A percentile compares a stretch with the other conserved stretches of the same genome.
These are phyloP conservation scores for Wickerhamia fluorescens DNA, from an alignment of 805 yeast genomes.

Conservation along the genomic window DNA sequence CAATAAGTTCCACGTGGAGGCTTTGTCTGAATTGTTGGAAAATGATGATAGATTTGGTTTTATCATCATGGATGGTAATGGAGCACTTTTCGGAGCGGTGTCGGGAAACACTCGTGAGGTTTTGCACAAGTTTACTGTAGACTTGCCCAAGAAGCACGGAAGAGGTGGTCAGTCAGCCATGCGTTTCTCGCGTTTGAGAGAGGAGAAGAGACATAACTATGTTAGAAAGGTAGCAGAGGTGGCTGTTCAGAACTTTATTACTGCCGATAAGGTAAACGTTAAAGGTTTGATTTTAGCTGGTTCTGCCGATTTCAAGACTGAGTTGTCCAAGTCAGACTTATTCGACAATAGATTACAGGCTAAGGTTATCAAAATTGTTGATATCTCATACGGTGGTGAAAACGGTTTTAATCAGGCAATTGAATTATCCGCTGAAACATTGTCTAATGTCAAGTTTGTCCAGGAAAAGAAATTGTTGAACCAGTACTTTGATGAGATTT, in stretches of 20 bases:
- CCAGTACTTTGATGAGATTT: conserved; percentile 91
- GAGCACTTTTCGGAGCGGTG: conserved; percentile 89
- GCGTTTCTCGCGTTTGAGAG: conserved; percentile 98
- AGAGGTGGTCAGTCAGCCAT: conserved; percentile 99
- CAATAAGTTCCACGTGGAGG: conserved; percentile 97
- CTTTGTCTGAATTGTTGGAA: conserved; percentile 86
- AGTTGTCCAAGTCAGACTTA: conserved; percentile 84
- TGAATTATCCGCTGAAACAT: conserved; percentile 93
- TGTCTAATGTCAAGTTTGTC: conserved; percentile 93
- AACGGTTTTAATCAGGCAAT: conserved; percentile 99
- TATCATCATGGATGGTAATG: conserved; percentile 99
- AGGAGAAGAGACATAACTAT: conserved; percentile 97
- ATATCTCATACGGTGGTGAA: conserved; percentile 98
- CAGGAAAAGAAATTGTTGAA: conserved; percentile 96
- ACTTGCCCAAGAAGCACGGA: conserved; percentile 98
- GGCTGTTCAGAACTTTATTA: conserved; percentile 94
- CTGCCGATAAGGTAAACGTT: conserved; percentile 90
- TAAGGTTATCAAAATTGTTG: conserved; percentile 87
- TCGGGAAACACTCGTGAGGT: conserved; percentile 97
- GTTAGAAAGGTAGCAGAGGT: conserved; percentile 97
- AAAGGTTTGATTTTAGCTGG: conserved; percentile 96
- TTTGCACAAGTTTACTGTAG: conserved; percentile 90
- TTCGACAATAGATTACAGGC: conserved; percentile 85
- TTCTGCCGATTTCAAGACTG: conserved; percentile 97
- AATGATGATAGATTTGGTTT: conserved; percentile 96